phyloP scores from a whole-genome alignment of 1,139 yeast genomes.

The Taphrina sp. region DNA sequence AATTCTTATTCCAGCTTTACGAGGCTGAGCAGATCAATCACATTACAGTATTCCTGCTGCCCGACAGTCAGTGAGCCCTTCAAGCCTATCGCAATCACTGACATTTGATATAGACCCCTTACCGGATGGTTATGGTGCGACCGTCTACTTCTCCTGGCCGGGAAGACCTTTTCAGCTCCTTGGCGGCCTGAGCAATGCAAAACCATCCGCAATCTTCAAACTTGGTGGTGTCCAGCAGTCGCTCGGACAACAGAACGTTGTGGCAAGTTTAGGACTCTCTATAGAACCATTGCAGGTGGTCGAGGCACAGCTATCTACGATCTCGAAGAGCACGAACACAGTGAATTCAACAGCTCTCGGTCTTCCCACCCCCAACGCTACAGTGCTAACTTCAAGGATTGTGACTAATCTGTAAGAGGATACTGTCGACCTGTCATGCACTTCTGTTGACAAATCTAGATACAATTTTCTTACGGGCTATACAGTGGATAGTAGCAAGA shows the following conservation, averaged over 20 bases:
- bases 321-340: slow-evolving; percentile 39
- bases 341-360: slow-evolving; percentile 39
- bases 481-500: slow-evolving; percentile 7
- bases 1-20: slow-evolving; percentile 60
- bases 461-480: slow-evolving; percentile 29
- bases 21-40: slow-evolving; percentile 68
- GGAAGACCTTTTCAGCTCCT: slow-evolving; percentile 11
- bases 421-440: too few species aligned
- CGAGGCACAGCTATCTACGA: slow-evolving; percentile 50
- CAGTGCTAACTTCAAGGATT: slow-evolving; percentile 15
- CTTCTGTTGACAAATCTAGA: too few species aligned
- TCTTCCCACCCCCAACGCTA: slow-evolving; percentile 28
- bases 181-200: slow-evolving; percentile 57
- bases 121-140: slow-evolving; percentile 20
- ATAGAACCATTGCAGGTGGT: slow-evolving; percentile 73
- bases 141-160: slow-evolving; percentile 15
- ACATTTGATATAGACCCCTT: slow-evolving; percentile 61
- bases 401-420: slow-evolving; percentile 19
- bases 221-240: slow-evolving; percentile 50
- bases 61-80: slow-evolving; percentile 51
- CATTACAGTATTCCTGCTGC: slow-evolving; percentile 71
- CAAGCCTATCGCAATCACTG: slow-evolving; percentile 65
- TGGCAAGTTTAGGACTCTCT: slow-evolving; percentile 68
- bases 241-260: slow-evolving; percentile 39
- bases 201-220: slow-evolving; percentile 90